Base-by-base conservation (phyloP, 2,329 filamentous ascomycete genomes). In the Hypoxylon sp. region DNA sequence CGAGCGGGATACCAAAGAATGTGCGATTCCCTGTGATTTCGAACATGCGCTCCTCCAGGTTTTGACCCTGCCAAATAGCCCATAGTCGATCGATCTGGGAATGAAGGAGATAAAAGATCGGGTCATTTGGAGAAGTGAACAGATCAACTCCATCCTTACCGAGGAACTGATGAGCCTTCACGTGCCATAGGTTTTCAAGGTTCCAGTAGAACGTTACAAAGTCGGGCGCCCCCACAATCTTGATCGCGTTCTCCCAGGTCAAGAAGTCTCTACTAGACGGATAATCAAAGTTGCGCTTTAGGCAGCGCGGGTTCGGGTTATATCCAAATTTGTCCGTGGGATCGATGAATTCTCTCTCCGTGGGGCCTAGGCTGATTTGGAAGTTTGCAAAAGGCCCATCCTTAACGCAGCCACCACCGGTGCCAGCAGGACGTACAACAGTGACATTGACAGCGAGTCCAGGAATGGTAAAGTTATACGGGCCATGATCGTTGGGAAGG, bases 1-100 rank as follows among this genome's bases (percentile, higher is more conserved):
- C 67, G 21, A 70, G 64, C 5, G 63, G 50, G n/a, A 63, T 36
- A 21, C 60, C 60, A 36, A 67, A 63, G 57, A 71, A 69, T 7
- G 66, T 67, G 30, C 65, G 60, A 43, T 69, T 71, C 2, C 66
- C 66, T 7, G 55, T 55, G 36, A 69, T 62, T 23, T 57, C 60
- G 43, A 62, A 65, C 1, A 63, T 65, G 11, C 66, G 56, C 19
- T 36, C 6, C 49, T 56, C 52, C 1, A 67, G 25, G 32, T 71
- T 67, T 50, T 67, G 66, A 2, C 60, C 68, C 30, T 71, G 68
- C 66, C 66, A 71, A 34, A 71, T 62, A 19, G 60, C 63, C 69
- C 66, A 69, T 19, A 71, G 34, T 11, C 63, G 60, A 38, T 71
- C 66, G 30, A 71, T 55, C 55, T 69, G 63, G 1, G 69, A 65